Evolutionary conservation across 208 protist genomes (phyloP), one percentile per base, ranked within the genome.

Genomic region (Wallacemonas collosoma): DNA sequence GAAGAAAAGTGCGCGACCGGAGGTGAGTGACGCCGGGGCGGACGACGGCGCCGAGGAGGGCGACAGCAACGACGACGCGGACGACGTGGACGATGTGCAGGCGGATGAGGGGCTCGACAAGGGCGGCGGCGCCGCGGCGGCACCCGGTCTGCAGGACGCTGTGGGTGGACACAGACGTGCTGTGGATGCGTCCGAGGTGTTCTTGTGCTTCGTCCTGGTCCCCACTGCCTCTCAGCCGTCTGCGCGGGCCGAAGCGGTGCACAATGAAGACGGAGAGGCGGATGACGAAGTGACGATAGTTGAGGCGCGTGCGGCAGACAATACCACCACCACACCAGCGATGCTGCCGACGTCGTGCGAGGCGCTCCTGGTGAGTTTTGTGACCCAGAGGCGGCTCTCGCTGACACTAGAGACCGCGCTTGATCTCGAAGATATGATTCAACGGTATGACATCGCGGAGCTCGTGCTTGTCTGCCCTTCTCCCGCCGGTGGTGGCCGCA

Each of bases 371-470:
- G 83, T 94, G 7, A 94, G 89, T 69, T 96, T 96, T 51, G 86
- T 94, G 36, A 89, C 86, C 39, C 79, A 84, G 71, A 79, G 79
- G 14, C 80, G 77, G 11, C 55, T 63, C 6, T n/a, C 36, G 41
- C 79, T 82, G 48, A 50, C 51, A 11, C 48, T 91, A 14, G 41
- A 47, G 17, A 80, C 74, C 0, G 79, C 82, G 9, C 69, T 89
- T 12, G 85, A 85, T 51, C 65, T 94, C 6, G 82, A 93, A 72
- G 91, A 96, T 54, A 54, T 93, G 15, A 73, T 93, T 35, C 82
- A 89, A 45, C 80, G 81, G 12, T 86, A 89, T 72, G 82, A 93
- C 62, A 81, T 96, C 70, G 89, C 86, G 9, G 89, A 96, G 79
- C 71, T 96, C 9, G 70, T 94, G 48, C 43, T 94, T 14, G 66